A percentile compares a stretch with the other conserved stretches of the same genome.
Evolutionary conservation across 164 flowering plant genomes (phyloP).

Genomic region (Stephania yunnanensis): DNA sequence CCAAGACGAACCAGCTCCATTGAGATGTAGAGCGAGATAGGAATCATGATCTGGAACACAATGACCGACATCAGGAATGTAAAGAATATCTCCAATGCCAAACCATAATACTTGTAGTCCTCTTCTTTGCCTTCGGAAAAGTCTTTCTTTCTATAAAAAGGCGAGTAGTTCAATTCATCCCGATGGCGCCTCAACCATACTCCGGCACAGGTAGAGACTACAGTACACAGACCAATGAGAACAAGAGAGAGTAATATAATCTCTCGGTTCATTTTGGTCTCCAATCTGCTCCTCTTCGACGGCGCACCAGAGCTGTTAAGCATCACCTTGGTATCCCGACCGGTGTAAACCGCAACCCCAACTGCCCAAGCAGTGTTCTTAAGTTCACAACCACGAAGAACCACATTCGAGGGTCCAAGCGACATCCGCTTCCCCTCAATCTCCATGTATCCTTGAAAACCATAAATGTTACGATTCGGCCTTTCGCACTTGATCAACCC

Average conservation of each 20-base stretch:
- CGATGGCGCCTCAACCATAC: slow-evolving; percentile 68
- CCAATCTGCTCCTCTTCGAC: slow-evolving; percentile 90
- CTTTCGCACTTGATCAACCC: slow-evolving; percentile 84
- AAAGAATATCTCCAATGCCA: slow-evolving; percentile 76
- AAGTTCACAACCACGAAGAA: slow-evolving; percentile 93
- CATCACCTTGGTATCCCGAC: slow-evolving; percentile 94
- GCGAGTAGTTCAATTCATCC: slow-evolving; percentile 52
- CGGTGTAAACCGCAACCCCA: slow-evolving; percentile 87
- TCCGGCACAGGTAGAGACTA: slow-evolving; percentile 62
- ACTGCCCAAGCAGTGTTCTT: slow-evolving; percentile 86
- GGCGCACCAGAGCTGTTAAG: slow-evolving; percentile 95
- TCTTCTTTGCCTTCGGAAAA: slow-evolving; percentile 31
- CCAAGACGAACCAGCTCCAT: slow-evolving; percentile 98
- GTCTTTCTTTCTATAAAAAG: slow-evolving; percentile 59
- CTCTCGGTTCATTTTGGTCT: slow-evolving; percentile 83
- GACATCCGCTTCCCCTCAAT: slow-evolving; percentile 77
- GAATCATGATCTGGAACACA: slow-evolving; percentile 97
- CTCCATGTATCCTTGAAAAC: slow-evolving; percentile 88
- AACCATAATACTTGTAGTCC: slow-evolving; percentile 61
- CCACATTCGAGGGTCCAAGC: slow-evolving; percentile 86
- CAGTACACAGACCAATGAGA: slow-evolving; percentile 55
- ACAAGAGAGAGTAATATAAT: slow-evolving; percentile 67
- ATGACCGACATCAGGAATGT: slow-evolving; percentile 89
- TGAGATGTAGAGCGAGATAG: slow-evolving; percentile 93
- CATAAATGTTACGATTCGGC: slow-evolving; percentile 94